These are phyloP conservation scores for Juglanconis juglandina DNA, from an alignment of 2,329 filamentous ascomycete genomes.

Conservation along the genomic window DNA sequence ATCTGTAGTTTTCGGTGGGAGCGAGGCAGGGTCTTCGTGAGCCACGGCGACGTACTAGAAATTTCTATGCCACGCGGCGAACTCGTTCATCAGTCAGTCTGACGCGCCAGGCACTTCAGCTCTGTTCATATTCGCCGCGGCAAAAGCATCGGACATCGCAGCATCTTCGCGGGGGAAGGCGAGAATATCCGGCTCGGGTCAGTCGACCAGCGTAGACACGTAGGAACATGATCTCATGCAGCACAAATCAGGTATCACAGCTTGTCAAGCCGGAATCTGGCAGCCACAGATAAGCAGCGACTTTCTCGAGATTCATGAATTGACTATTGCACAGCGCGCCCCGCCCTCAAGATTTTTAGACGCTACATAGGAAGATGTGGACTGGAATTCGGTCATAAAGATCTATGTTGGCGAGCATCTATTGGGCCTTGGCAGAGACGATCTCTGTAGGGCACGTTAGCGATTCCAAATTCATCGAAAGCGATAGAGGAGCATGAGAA, in stretches of 20 bases:
- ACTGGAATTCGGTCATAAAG: slow-evolving; percentile 19
- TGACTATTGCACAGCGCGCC: slow-evolving; percentile 61
- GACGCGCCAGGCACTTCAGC: too few species aligned
- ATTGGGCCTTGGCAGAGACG: slow-evolving; percentile 61
- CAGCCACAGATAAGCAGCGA: background rate
- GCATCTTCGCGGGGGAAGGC: too few species aligned
- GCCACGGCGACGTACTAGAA: too few species aligned
- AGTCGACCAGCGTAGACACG: too few species aligned
- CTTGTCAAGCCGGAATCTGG: background rate
- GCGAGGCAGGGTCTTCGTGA: too few species aligned
- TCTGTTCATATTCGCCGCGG: too few species aligned
- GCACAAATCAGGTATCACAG: background rate
- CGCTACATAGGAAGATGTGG: slow-evolving; percentile 51
- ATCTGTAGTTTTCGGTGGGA: too few species aligned
- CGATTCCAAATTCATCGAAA: background rate
- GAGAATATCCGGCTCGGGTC: too few species aligned
- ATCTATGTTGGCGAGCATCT: slow-evolving; percentile 35
- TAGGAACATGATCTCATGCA: background rate
- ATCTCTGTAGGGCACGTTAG: slow-evolving; percentile 51
- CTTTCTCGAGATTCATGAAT: slow-evolving; percentile 32
- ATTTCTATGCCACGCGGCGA: too few species aligned
- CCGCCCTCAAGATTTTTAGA: slow-evolving; percentile 46
- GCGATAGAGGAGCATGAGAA: slow-evolving; percentile 8
- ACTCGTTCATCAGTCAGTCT: too few species aligned
- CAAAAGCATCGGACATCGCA: too few species aligned